Evolutionary conservation across 169 alveolate genomes (phyloP).

Genomic region (Plasmodium sp.): DNA sequence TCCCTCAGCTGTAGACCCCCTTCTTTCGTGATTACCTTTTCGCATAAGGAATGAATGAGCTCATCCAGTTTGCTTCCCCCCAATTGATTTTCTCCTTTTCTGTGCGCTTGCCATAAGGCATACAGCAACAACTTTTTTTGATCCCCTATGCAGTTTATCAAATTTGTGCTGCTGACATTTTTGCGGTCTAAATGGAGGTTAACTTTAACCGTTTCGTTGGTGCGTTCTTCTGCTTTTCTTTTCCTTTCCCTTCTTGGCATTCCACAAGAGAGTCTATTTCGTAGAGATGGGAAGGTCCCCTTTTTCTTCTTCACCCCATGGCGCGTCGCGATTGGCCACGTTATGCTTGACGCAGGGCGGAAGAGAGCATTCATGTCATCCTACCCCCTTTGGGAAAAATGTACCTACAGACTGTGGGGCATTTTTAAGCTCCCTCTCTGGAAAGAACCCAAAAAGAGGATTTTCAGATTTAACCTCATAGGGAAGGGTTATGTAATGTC

Average conservation of each 20-base stretch:
- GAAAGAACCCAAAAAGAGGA: not conserved
- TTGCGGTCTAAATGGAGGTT: not conserved
- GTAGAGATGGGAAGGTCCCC: not conserved
- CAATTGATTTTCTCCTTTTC: not conserved
- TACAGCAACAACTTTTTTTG: conserved; percentile 35
- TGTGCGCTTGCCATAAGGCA: conserved; percentile 16
- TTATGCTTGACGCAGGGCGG: not conserved
- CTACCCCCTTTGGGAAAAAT: not conserved
- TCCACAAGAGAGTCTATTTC: not conserved
- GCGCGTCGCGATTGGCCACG: not conserved
- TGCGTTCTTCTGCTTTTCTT: not conserved
- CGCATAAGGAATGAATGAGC: not conserved
- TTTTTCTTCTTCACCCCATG: not conserved
- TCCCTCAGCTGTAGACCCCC: not conserved
- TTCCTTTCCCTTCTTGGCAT: not conserved
- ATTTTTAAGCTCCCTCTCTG: not conserved
- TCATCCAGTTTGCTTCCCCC: not conserved
- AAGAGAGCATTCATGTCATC: not conserved
- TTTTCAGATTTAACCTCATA: not conserved
- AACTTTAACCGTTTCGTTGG: not conserved
- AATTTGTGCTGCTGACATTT: conserved; percentile 6
- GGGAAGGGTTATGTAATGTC: not conserved
- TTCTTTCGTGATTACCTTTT: conserved; percentile 1
- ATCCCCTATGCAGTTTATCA: conserved; percentile 19
- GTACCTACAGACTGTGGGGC: not conserved